Evolutionary conservation across 768 basidiomycete genomes (phyloP).

Genomic region (Porpolomopsis calyptriformis): DNA sequence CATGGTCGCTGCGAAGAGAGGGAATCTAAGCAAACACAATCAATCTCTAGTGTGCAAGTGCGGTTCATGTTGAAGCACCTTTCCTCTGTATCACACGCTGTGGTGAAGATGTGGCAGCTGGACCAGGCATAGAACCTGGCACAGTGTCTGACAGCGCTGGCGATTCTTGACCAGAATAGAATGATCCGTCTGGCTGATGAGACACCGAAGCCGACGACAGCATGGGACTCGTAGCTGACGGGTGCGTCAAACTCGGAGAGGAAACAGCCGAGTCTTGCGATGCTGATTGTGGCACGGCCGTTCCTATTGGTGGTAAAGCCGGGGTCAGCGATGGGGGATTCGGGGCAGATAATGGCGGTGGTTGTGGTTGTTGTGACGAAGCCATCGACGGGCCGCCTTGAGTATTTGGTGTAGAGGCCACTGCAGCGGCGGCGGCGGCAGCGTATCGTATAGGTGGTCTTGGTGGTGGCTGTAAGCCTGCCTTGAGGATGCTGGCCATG

Average conservation of each 20-base stretch:
- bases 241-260: slow-evolving; percentile 80
- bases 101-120: slow-evolving; percentile 52
- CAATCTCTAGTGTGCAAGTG: not conserved
- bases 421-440: slow-evolving; percentile 70
- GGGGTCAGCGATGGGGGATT: slow-evolving; percentile 27
- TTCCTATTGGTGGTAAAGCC: slow-evolving; percentile 31
- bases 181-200: slow-evolving; percentile 57
- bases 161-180: slow-evolving; percentile 62
- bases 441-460: slow-evolving; percentile 84
- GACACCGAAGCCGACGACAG: slow-evolving; percentile 60
- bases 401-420: slow-evolving; percentile 23
- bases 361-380: slow-evolving; percentile 14
- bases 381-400: slow-evolving; percentile 18
- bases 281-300: slow-evolving; percentile 22
- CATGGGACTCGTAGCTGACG: slow-evolving; percentile 73
- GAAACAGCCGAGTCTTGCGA: slow-evolving; percentile 39
- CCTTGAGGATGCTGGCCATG: slow-evolving; percentile 64
- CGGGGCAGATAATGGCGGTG: slow-evolving; percentile 22
- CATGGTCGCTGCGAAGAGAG: slow-evolving; percentile 33
- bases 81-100: slow-evolving; percentile 35
- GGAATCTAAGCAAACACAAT: slow-evolving; percentile 25
- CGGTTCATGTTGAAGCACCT: slow-evolving; percentile 26
- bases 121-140: slow-evolving; percentile 30
- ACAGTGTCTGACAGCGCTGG: slow-evolving; percentile 64
- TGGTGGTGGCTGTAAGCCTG: slow-evolving; percentile 48